Evolutionary conservation across 768 basidiomycete species (phyloP).

Genomic region (Mycena belliarum): DNA sequence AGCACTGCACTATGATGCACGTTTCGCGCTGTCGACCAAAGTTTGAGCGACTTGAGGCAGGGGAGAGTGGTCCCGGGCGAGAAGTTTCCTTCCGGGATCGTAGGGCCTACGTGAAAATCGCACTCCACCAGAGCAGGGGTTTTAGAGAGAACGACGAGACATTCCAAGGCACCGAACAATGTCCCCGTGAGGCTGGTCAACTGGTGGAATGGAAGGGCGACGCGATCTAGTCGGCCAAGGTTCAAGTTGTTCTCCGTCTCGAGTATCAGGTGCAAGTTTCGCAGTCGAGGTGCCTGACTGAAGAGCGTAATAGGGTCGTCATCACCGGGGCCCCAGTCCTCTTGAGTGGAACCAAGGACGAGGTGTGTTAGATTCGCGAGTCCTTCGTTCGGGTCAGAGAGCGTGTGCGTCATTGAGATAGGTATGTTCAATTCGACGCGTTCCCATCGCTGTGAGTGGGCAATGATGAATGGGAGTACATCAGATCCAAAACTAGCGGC

Average conservation of each 20-base stretch:
- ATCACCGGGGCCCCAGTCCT: neutral
- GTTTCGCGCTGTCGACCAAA: neutral
- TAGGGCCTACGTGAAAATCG: neutral
- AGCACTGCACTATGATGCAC: neutral
- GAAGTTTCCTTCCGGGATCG: neutral
- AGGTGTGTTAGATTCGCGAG: conserved; percentile 3
- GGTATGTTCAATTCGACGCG: neutral
- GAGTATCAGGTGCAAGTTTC: conserved; percentile 7
- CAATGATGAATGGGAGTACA: neutral
- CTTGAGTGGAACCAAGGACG: neutral
- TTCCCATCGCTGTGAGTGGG: conserved; percentile 1
- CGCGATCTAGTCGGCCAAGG: neutral
- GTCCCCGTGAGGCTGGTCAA: conserved; percentile 11
- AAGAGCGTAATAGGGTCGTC: conserved; percentile 1
- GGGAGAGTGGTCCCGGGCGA: neutral
- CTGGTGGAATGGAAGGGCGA: conserved; percentile 1
- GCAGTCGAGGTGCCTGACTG: neutral
- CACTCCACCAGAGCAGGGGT: conserved; percentile 7
- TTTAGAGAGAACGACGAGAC: neutral
- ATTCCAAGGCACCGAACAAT: neutral
- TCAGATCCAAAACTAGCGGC: neutral
- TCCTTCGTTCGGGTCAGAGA: neutral
- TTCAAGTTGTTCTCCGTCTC: neutral
- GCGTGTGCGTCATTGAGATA: neutral
- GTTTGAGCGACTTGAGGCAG: conserved; percentile 2